Evolutionary conservation across 2,329 filamentous ascomycete species (phyloP), one percentile per base, ranked within the genome.

Genomic region (Apiospora malaysiana): DNA sequence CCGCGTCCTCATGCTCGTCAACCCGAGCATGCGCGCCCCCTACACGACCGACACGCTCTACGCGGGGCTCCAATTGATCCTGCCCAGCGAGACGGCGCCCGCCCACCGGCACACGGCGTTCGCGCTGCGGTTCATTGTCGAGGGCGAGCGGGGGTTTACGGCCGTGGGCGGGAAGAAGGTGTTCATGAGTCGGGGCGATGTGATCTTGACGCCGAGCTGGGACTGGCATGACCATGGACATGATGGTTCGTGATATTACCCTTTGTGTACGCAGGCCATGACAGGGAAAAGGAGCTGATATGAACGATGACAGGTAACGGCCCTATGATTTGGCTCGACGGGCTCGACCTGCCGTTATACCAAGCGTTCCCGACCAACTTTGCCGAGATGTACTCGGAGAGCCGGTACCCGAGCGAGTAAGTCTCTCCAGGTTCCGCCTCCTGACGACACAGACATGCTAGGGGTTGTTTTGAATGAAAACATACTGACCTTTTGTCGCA

Each of bases 211-310:
- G 0, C 87, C 87, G 0, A 85, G 82, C 0, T 88, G 86, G 86
- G 85, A 87, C 75, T 88, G 85, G 82, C 86, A 88, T 71, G 86
- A 88, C 73, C 86, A 89, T 70, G 87, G 86, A 18, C 88, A 89
- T 63, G 84, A 89, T 27, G 84, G 86, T 67, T 21, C 0, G 45
- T 49, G 3, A 12, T 40, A 16, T 23, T 5, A 27, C 18, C 14
- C 1, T 18, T 49, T 12, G 3, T 42, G 18, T 18, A 18, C 14
- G 3, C 9, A 5, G 8, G 9, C 2, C 10, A 18, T 6, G 16
- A 10, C 7, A n/a, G n/a, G n/a, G 2, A 32, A 21, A 14, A 45
- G 2, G 42, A 16, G 25, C 51, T 56, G 5, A 56, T 18, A 12
- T 27, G 49, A 27, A 32, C 14, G 4, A 56, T n/a, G 21, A n/a